These are phyloP conservation scores for Protea cynaroides DNA, from an alignment of 164 flowering plant genomes.

Conservation along the genomic window DNA sequence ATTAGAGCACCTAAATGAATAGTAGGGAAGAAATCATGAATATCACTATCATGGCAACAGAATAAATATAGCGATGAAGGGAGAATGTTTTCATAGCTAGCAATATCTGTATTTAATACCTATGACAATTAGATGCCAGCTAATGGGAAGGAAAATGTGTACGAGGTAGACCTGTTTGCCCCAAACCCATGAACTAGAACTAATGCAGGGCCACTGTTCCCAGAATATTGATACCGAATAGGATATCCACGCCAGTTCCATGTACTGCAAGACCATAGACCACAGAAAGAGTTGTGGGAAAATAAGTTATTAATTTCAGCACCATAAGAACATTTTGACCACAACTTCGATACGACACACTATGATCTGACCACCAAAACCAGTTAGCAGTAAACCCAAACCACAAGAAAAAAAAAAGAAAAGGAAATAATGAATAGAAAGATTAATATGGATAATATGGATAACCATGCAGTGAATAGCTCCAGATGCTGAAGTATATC, in stretches of 20 bases:
- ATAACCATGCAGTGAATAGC: background rate
- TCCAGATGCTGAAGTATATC: background rate
- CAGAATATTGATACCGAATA: slow-evolving; percentile 75
- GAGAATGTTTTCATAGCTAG: slow-evolving; percentile 3
- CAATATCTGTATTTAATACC: slow-evolving; percentile 23
- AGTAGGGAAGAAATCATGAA: background rate
- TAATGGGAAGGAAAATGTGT: slow-evolving; percentile 37
- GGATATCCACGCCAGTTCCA: slow-evolving; percentile 92
- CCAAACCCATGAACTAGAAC: slow-evolving; percentile 94
- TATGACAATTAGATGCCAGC: slow-evolving; percentile 31
- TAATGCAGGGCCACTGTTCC: slow-evolving; percentile 71
- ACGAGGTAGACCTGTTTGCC: slow-evolving; percentile 80
- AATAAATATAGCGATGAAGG: background rate
- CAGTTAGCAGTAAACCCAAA: background rate
- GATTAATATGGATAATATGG: background rate
- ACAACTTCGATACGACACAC: background rate
- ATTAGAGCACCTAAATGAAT: background rate
- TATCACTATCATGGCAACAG: background rate
- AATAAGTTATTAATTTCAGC: background rate
- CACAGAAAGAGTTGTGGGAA: background rate
- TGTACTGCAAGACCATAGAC: slow-evolving; percentile 31
- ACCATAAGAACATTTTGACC: background rate
- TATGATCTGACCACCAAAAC: background rate
- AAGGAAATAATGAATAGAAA: background rate
- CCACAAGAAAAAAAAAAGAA: too few relatives aligned